Conservation (phyloP, 192 early-diverging fungal species). For the Pilobolus umbonatus region DNA sequence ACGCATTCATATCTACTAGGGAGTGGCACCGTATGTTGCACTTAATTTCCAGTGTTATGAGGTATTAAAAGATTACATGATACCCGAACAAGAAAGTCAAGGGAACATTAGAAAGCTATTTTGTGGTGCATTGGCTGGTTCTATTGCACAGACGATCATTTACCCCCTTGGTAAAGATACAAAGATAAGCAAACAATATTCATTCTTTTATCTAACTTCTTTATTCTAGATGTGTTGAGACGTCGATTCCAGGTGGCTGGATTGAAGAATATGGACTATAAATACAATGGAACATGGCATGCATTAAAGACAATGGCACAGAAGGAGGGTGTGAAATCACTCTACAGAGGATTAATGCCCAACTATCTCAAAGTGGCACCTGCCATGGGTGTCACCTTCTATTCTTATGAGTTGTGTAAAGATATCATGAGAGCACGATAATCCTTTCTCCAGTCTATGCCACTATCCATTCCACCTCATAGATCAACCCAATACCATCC, state of each 20-base stretch:
- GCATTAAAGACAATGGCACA: slow-evolving; percentile 49
- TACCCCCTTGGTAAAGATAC: slow-evolving; percentile 53
- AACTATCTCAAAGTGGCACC: slow-evolving; percentile 85
- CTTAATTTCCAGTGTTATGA: slow-evolving; percentile 83
- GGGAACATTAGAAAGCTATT: slow-evolving; percentile 59
- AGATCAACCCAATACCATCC: too few species aligned
- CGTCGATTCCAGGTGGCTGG: slow-evolving; percentile 76
- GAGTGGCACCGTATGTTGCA: slow-evolving; percentile 78
- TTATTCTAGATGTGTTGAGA: slow-evolving; percentile 61
- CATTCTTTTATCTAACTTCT: neutral
- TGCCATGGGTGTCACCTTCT: slow-evolving; percentile 79
- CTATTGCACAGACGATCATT: slow-evolving; percentile 76
- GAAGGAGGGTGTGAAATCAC: slow-evolving; percentile 64
- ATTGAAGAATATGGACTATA: slow-evolving; percentile 63
- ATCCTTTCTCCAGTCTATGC: neutral
- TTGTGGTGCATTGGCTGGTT: slow-evolving; percentile 74
- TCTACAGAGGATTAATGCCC: slow-evolving; percentile 75
- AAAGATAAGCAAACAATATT: neutral
- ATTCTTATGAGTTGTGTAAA: slow-evolving; percentile 76
- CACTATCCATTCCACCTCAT: too few species aligned
- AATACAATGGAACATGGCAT: slow-evolving; percentile 71
- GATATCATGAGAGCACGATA: slow-evolving; percentile 47
- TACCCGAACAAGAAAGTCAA: slow-evolving; percentile 49
- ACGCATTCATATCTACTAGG: slow-evolving; percentile 29
- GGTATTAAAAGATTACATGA: slow-evolving; percentile 65